Evolutionary conservation across 306 rosid species (phyloP), one percentile per base, ranked within the genome.

Genomic region (Astragalus membranaceus): DNA sequence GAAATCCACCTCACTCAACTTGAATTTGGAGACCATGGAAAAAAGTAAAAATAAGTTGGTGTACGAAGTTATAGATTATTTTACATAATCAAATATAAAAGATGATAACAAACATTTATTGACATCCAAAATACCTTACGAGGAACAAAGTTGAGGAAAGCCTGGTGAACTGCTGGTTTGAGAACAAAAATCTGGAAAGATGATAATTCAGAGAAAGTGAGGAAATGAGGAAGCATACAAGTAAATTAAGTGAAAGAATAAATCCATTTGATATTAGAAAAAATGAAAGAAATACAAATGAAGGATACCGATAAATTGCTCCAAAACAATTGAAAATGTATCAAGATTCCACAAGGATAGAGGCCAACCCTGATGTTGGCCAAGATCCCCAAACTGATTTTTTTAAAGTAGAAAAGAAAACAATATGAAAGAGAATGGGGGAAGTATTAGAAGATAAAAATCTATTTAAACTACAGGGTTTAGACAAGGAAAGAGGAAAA

Each of bases 131-230:
- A 35, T 88, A 94, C 99, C 96, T 91, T 94, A 52, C 62, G 86
- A 46, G 97, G 96, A 73, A 94, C 97, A 57, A 84, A 82, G 48
- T 79, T 83, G 80, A 88, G 86, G 84, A 87, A 94, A 53, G 97
- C 97, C 81, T 76, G 88, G 67, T 88, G 99, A 78, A 94, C 97
- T 33, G 99, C 97, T 76, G 97, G 99, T 82, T 94, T 94, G 71
- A 91, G 84, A 70, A 89, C 82, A 79, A 94, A 94, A 79, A 94
- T 94, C 99, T 94, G 89, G 73, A 80, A 50, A 69, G 72, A 73
- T 7, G 17, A 54, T 41, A 48, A 64, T 71, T 33, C 57, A 46
- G 75, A 54, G 29, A 52, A 67, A 53, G 58, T 58, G 75, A 72
- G 58, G 59, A 68, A 60, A 67, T 61, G 37, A 26, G 23, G 26